phyloP scores from a whole-genome alignment of 1,139 yeast genomes.

The Pichia sp. region DNA sequence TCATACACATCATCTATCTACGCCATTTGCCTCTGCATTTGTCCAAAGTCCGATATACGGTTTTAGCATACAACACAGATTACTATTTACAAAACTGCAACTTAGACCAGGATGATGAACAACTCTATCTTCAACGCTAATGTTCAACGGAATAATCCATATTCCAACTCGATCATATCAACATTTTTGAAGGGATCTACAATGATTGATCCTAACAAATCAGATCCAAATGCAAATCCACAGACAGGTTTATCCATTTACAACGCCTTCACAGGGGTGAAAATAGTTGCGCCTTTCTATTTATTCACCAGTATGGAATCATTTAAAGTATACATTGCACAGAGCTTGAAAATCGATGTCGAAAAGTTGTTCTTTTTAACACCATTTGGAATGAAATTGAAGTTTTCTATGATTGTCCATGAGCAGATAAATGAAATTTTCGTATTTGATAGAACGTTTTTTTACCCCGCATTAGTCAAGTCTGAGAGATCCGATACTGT shows the following conservation, averaged over 20 bases:
- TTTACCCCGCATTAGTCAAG: constrained; percentile 31
- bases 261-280: constrained; percentile 43
- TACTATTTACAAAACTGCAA: background rate
- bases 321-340: constrained; percentile 44
- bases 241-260: constrained; percentile 32
- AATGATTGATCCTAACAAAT: constrained; percentile 5
- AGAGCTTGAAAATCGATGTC: constrained; percentile 39
- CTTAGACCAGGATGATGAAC: background rate
- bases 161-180: constrained; percentile 7
- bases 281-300: constrained; percentile 33
- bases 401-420: constrained; percentile 43
- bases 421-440: constrained; percentile 45
- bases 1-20: too few species aligned
- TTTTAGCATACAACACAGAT: background rate
- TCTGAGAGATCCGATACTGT: constrained; percentile 12
- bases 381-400: constrained; percentile 63
- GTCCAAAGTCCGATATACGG: constrained; percentile 2
- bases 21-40: background rate
- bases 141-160: background rate
- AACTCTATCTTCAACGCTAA: constrained; percentile 9
- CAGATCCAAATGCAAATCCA: background rate
- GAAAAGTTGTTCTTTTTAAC: constrained; percentile 59
- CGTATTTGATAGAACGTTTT: constrained; percentile 58
- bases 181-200: constrained; percentile 7
- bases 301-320: constrained; percentile 41